Evolutionary conservation across 306 rosid species (phyloP), one percentile per base, ranked within the genome.

Genomic region (Gynostemma pentaphyllum): DNA sequence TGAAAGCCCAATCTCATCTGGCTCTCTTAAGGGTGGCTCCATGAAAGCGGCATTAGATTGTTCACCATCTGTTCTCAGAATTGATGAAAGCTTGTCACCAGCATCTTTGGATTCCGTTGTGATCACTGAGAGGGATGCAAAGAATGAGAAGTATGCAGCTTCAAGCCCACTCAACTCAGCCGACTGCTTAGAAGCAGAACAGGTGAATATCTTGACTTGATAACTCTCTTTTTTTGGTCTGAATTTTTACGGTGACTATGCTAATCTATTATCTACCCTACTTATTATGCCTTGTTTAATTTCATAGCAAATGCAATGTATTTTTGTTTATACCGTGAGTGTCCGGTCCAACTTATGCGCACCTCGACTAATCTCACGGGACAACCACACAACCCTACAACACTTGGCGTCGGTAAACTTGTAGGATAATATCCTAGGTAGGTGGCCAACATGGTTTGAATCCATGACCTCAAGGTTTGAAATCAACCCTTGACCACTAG

Each of bases 81-180:
- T 87, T 61, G 95, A 85, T 41, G 97, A 85, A 67, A 80, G 83
- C 73, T 73, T 86, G 84, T 88, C 96, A 5, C 95, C 99, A 12
- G 89, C 81, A 0, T 88, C 94, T 68, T 85, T 86, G 14, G 98
- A 86, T 82, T 92, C 96, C 9, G 95, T 84, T 66, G 95, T 88
- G 28, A 80, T 92, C 72, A 89, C 79, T 7, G 96, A 83, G 75
- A 79, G 88, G 68, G 95, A 90, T 72, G 72, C 85, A n/a, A 85
- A 80, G 76, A 83, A 70, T 73, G 88, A 80, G 16, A 87, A 74
- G 69, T 87, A 72, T 67, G 30, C 90, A 10, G 70, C 70, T 74
- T 71, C 73, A 2, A 83, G 86, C 68, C 90, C 88, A 62, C 78
- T 83, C 66, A 80, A 73, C 71, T 53, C 89, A 19, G 86, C 75